Evolutionary conservation across 768 basidiomycete genomes (phyloP), one percentile per base, ranked within the genome.

Genomic region (Naganishia friedmannii): DNA sequence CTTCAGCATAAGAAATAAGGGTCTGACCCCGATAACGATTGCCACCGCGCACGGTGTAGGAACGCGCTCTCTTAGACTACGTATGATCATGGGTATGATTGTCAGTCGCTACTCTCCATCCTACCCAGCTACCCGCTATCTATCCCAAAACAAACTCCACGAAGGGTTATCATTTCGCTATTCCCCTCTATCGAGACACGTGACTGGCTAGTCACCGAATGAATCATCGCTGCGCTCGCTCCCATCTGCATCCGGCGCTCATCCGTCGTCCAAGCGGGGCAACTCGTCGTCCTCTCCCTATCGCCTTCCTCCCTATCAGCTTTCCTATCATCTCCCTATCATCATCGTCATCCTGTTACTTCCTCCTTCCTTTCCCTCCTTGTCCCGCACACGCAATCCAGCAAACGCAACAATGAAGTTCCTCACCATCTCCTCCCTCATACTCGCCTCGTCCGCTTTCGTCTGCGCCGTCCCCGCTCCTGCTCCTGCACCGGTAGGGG

Each of bases 381-480:
- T n/a, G 12, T 51, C 15, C 21, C 15, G 45, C 29, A 42, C 60
- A 42, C 5, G 32, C 34, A 37, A 67, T n/a, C n/a, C n/a, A n/a
- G n/a, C 51, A 9, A 21, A 37, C 19, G 8, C 54, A 57, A 58
- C 48, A 37, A 70, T 70, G 69, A 70, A 70, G 53, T 31, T 70
- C 51, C n/a, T 39, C 51, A 42, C 53, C 26, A 42, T 70, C 60
- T 65, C 63, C 26, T 17, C 69, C 0, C 60, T 70, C 12, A 32
- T 78, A 45, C 23, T 74, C 32, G 66, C 70, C 23, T 71, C 69
- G 26, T 76, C 77, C 0, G 23, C 55, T 19, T 74, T 75, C 26
- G 73, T 76, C 57, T 54, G 75, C 45, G 74, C 77, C 28, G 42
- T 73, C 42, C 42, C 77, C 56, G 67, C 71, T 26, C 46, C 71